Evolutionary conservation across 305 asterid species (phyloP), one percentile per base, ranked within the genome.

Genomic region (Solanum hybrid): DNA sequence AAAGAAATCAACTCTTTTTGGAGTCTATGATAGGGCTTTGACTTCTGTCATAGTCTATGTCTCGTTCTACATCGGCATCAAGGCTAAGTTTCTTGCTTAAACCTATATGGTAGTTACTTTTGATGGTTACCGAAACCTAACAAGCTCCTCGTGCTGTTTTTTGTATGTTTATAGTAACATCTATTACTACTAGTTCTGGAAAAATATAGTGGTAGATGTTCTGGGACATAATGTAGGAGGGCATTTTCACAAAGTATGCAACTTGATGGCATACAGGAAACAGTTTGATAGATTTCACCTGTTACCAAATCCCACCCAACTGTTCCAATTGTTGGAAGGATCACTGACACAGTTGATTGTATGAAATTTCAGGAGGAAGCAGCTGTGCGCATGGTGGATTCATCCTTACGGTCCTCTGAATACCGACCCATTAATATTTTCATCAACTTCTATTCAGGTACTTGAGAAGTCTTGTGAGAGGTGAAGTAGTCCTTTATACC

Each of bases 371-470:
- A 97, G 99, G 98, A 97, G 69, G 99, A 97, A 95, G 96, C 98
- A 75, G 99, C 99, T 22, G 92, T 92, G 94, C 97, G 99, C 87
- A 89, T 97, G 94, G 98, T 95, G 89, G 97, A 95, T 94, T 93
- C 96, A 86, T 93, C 97, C 35, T 84, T 91, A 84, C 91, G 92
- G 88, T 91, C 99, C 42, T 95, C 98, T 2, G 97, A 95, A 40
- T 93, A 94, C 93, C 96, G 98, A 33, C 98, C 99, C 75, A 97
- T 97, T 89, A 97, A 97, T 91, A 92, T 96, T 74, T 97, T 96
- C 88, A 95, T 97, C 89, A 94, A 94, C 92, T 97, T 96, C 93
- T 97, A 96, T 94, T 96, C 99, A 93, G 98, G 99, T 96, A 89
- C 71, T 90, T 37, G 88, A 33, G 86, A 61, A 61, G 8, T 61